Conservation (phyloP, 352 stramenopile species). For the Phytopythium helicoides region DNA sequence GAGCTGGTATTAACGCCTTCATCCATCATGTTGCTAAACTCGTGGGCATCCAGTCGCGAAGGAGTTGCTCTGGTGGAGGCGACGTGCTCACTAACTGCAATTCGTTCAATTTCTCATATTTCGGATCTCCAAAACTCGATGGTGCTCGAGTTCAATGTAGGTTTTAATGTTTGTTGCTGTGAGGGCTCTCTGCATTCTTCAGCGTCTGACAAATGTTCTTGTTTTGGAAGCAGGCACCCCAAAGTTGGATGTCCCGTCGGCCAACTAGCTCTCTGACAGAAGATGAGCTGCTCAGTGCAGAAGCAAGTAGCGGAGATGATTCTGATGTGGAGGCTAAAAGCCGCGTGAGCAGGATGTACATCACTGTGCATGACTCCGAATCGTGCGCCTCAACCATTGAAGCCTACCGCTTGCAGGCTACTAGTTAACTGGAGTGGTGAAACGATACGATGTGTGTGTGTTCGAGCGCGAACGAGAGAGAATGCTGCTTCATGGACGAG, state of each 20-base stretch:
- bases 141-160: constrained; percentile 77
- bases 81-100: constrained; percentile 41
- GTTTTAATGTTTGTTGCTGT: constrained; percentile 4
- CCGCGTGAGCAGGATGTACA: background rate
- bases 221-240: background rate
- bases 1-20: constrained; percentile 69
- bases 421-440: no score
- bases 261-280: background rate
- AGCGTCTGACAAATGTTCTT: background rate
- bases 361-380: constrained; percentile 4
- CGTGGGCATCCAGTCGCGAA: constrained; percentile 36
- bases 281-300: constrained; percentile 3
- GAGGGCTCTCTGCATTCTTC: background rate
- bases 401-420: background rate
- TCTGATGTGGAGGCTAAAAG: constrained; percentile 1
- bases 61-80: constrained; percentile 61
- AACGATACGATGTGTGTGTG: background rate
- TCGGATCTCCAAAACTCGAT: constrained; percentile 60
- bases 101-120: constrained; percentile 55
- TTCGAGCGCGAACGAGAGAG: no score
- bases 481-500: background rate
- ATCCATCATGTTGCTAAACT: constrained; percentile 43
- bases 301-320: background rate
- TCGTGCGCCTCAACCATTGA: constrained; percentile 1
- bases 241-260: background rate